Evolutionary conservation across 345 rosid species (phyloP).

Genomic region (Eucalyptus dawsonii): DNA sequence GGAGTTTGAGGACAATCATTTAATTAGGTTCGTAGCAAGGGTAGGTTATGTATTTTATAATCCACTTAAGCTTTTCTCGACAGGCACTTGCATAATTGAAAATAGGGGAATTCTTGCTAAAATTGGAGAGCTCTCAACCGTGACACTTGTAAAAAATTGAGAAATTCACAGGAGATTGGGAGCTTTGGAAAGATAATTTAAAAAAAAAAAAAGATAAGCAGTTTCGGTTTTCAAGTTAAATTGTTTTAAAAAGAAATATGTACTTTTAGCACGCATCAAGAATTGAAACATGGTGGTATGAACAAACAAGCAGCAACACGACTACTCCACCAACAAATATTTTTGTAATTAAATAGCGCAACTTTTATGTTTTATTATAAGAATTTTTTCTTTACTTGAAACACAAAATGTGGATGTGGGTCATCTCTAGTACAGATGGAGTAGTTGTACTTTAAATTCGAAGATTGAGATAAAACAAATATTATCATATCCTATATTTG

Average conservation of each 20-base stretch:
- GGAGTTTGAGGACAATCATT: neutral
- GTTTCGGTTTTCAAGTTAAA: neutral
- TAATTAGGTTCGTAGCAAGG: neutral
- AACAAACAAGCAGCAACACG: neutral
- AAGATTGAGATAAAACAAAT: neutral
- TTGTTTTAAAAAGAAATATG: neutral
- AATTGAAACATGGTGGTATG: neutral
- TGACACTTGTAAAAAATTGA: neutral
- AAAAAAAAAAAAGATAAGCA: neutral
- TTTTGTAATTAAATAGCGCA: accelerated
- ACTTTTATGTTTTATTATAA: too few relatives aligned
- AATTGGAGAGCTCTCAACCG: neutral
- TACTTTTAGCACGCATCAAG: neutral
- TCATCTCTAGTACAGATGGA: neutral
- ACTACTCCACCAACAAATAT: neutral
- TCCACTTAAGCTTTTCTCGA: too few relatives aligned
- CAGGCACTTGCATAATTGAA: too few relatives aligned
- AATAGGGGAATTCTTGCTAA: too few relatives aligned
- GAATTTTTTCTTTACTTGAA: neutral
- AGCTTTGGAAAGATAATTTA: neutral
- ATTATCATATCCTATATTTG: neutral
- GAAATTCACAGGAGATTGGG: neutral
- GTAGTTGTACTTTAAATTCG: neutral
- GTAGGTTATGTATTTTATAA: too few relatives aligned
- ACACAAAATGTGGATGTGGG: neutral